Evolutionary conservation across 1,139 yeast genomes (phyloP), one percentile per base, ranked within the genome.

Genomic region (Saccharomyces hybrid): DNA sequence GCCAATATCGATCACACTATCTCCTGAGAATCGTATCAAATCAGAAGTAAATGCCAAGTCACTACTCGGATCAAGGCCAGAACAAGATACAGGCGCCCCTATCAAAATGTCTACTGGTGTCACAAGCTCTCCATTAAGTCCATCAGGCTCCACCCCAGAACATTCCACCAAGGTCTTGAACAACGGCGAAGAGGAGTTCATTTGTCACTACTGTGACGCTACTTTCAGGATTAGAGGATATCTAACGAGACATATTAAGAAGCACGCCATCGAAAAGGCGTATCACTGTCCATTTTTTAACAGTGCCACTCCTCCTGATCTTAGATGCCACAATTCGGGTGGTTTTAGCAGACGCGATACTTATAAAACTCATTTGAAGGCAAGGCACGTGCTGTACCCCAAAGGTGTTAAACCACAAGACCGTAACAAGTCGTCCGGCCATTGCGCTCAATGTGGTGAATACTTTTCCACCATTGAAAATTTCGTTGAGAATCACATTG

Each of bases 341-440:
- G 98, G 97, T 0, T 91, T 91, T 66, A 88, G 96, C 11, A 82
- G 99, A 68, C 81, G 97, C 65, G 99, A 91, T 68, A 93, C 98
- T 1, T 91, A 87, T 75, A 91, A 91, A 74, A 91, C 96, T 1
- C 99, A 91, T 72, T 78, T 91, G 63, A 90, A 90, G 70, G 85
- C 96, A 32, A 81, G 96, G 63, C 99, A 91, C 72, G 91, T 91
- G 70, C 79, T 81, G 59, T 90, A 90, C 66, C 97, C 97, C 8
- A 81, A 83, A 47, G 96, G 96, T 28, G 84, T 90, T 23, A 83
- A 84, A 63, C 83, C 93, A 8, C 83, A 80, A 54, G 84, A 85
- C 59, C 79, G 96, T 58, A 72, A 80, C 4, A 80, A 81, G 57
- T 80, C 84, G 54, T 73, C 81, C 23, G 99, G 99, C 16, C 77